A percentile compares a stretch with the other conserved stretches of the same genome.
phyloP scores from a whole-genome alignment of 176 grass and related monocot species.

The Poa pratensis region DNA sequence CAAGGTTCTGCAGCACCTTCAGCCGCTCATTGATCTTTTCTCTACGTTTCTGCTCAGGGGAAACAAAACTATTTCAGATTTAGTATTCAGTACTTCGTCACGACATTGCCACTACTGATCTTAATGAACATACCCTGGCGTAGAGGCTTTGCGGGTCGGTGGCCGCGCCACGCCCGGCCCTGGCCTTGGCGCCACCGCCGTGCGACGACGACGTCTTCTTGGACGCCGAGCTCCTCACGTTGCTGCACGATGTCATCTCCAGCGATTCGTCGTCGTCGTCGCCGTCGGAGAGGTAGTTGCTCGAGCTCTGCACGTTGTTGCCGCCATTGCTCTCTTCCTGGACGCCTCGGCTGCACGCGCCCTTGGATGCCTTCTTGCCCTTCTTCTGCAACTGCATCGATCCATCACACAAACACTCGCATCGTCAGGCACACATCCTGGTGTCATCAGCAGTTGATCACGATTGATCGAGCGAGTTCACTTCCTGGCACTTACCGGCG shows the following conservation, averaged over 20 bases:
- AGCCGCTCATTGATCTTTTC: constrained; percentile 91
- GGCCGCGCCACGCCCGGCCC: constrained; percentile 68
- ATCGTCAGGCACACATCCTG: constrained; percentile 33
- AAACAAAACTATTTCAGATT: constrained; percentile 26
- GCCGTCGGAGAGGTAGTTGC: constrained; percentile 67
- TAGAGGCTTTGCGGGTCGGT: constrained; percentile 92
- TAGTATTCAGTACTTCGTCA: constrained; percentile 3
- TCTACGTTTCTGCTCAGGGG: constrained; percentile 78
- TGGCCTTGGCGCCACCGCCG: constrained; percentile 52
- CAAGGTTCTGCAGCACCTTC: constrained; percentile 70
- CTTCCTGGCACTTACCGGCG: constrained; percentile 40
- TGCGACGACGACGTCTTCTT: constrained; percentile 62
- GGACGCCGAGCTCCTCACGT: constrained; percentile 57
- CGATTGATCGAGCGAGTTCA: constrained; percentile 5
- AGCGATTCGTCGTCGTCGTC: constrained; percentile 71
- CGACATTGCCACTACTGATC: not conserved
- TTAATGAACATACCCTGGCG: constrained; percentile 61
- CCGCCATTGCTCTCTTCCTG: constrained; percentile 58
- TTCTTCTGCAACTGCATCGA: constrained; percentile 58
- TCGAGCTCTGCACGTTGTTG: constrained; percentile 58
- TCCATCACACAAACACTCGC: not conserved
- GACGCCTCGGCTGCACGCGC: constrained; percentile 41
- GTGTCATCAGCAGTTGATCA: not conserved
- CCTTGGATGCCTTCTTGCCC: constrained; percentile 62
- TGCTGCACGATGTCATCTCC: constrained; percentile 60